Conservation (phyloP, 768 basidiomycete genomes). For the Hortiboletus flavorubellus region DNA sequence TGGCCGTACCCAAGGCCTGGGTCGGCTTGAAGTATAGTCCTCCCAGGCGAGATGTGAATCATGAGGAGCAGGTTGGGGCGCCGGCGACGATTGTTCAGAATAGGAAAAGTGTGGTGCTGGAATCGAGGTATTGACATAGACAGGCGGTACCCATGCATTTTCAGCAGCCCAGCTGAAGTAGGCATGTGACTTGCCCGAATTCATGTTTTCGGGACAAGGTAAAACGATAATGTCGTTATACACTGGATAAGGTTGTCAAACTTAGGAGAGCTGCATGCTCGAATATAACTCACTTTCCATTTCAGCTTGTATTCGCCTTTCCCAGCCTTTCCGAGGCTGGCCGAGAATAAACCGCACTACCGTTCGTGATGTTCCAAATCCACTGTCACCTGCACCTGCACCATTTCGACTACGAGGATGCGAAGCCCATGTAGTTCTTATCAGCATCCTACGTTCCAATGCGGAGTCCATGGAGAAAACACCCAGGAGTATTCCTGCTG, state of each 20-base stretch:
- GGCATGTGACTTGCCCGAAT: conserved; percentile 85
- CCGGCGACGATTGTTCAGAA: conserved; percentile 50
- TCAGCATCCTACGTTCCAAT: conserved; percentile 80
- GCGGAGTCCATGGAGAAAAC: conserved; percentile 87
- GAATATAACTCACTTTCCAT: conserved; percentile 71
- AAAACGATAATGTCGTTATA: conserved; percentile 86
- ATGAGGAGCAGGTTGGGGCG: conserved; percentile 66
- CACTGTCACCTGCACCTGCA: conserved; percentile 64
- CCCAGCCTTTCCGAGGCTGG: conserved; percentile 76
- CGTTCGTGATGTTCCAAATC: conserved; percentile 74
- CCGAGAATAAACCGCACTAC: conserved; percentile 89
- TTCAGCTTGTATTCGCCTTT: conserved; percentile 76
- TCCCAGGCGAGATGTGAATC: conserved; percentile 61
- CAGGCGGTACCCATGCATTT: conserved; percentile 87
- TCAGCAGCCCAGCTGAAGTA: conserved; percentile 93
- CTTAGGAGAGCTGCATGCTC: not conserved
- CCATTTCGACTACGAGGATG: conserved; percentile 77
- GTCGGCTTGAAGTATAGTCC: conserved; percentile 41
- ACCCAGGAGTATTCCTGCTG: conserved; percentile 84
- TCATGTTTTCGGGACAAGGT: conserved; percentile 92
- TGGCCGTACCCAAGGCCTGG: conserved; percentile 74
- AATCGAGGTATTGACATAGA: conserved; percentile 49
- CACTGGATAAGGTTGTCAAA: conserved; percentile 40
- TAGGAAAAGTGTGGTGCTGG: conserved; percentile 58
- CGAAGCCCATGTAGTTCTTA: conserved; percentile 86